These are phyloP conservation scores for Acidiella bohemica DNA, from an alignment of 495 filamentous ascomycete species.

Conservation along the genomic window DNA sequence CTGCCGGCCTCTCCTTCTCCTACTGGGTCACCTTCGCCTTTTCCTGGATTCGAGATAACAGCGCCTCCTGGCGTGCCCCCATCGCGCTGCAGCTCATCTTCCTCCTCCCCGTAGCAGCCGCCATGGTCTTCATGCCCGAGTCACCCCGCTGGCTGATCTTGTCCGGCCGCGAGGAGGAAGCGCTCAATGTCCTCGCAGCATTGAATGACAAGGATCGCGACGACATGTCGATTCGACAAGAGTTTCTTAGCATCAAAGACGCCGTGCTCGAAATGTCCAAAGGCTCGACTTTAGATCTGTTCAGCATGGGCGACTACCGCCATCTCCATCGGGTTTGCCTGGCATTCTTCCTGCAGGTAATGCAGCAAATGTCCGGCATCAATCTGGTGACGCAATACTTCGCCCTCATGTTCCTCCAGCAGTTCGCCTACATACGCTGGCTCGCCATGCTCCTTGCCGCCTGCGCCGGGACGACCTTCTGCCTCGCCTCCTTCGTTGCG, in stretches of 20 bases:
- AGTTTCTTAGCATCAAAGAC: slow-evolving; percentile 60
- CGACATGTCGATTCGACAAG: slow-evolving; percentile 43
- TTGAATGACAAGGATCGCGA: slow-evolving; percentile 42
- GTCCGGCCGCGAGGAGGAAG: slow-evolving; percentile 53
- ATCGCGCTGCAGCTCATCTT: slow-evolving; percentile 62
- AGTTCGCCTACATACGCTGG: slow-evolving; percentile 41
- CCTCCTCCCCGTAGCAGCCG: slow-evolving; percentile 43
- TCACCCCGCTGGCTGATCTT: slow-evolving; percentile 64
- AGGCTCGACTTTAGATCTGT: slow-evolving; percentile 48
- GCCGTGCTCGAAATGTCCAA: slow-evolving; percentile 57
- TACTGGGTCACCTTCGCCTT: slow-evolving; percentile 69
- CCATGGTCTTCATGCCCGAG: slow-evolving; percentile 55
- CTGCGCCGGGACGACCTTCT: slow-evolving; percentile 61
- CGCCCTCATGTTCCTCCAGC: slow-evolving; percentile 46
- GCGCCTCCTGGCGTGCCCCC: slow-evolving; percentile 62
- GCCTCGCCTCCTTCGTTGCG: slow-evolving; percentile 56
- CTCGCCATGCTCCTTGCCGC: slow-evolving; percentile 56
- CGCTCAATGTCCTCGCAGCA: slow-evolving; percentile 46
- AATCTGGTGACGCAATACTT: slow-evolving; percentile 67
- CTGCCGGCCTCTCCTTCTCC: slow-evolving; percentile 54
- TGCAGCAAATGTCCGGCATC: slow-evolving; percentile 64
- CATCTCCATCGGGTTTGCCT: slow-evolving; percentile 58
- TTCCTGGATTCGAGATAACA: slow-evolving; percentile 46
- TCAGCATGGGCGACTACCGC: slow-evolving; percentile 56
- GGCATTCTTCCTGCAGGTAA: slow-evolving; percentile 58